Percentiles rank a stretch among this genome's conserved stretches.
phyloP scores from a whole-genome alignment of 768 basidiomycete genomes.

The Galerina marginata region DNA sequence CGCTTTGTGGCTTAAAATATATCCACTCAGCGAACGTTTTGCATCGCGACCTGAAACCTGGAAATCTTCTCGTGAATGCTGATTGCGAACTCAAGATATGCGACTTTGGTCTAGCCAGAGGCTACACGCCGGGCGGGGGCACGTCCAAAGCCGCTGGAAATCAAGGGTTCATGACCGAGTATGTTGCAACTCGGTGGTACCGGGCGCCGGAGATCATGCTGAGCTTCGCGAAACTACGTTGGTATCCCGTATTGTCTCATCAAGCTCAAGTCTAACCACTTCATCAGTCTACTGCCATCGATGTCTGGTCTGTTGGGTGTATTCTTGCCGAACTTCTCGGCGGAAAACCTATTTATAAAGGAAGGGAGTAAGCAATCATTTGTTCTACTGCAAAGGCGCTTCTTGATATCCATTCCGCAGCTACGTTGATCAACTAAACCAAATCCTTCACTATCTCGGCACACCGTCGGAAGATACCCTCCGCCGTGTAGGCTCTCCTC shows the following conservation, averaged over 20 bases:
- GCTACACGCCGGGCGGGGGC: constrained; percentile 86
- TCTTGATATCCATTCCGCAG: constrained; percentile 38
- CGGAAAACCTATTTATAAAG: constrained; percentile 96
- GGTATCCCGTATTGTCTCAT: constrained; percentile 33
- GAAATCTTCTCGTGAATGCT: constrained; percentile 95
- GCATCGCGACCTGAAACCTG: constrained; percentile 94
- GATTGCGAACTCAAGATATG: constrained; percentile 99
- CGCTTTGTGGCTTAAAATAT: constrained; percentile 96
- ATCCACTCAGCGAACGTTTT: constrained; percentile 98
- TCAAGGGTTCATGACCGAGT: constrained; percentile 99
- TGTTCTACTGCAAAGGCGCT: background rate
- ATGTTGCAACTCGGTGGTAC: constrained; percentile 99
- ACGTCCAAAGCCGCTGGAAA: constrained; percentile 75
- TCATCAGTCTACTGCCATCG: constrained; percentile 82
- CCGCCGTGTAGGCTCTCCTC: constrained; percentile 92
- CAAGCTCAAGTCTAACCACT: constrained; percentile 18
- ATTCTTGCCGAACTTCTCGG: constrained; percentile 92
- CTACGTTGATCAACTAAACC: constrained; percentile 98
- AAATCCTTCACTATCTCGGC: constrained; percentile 97
- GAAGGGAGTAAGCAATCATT: constrained; percentile 77
- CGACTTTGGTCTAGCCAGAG: constrained; percentile 96
- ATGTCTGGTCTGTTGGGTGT: constrained; percentile 96
- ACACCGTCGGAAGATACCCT: constrained; percentile 97
- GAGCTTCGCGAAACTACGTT: constrained; percentile 94
- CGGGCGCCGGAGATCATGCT: constrained; percentile 99